These are phyloP conservation scores for Nakaseomyces uthaithaninus DNA, from an alignment of 1,139 yeast genomes.

Conservation along the genomic window DNA sequence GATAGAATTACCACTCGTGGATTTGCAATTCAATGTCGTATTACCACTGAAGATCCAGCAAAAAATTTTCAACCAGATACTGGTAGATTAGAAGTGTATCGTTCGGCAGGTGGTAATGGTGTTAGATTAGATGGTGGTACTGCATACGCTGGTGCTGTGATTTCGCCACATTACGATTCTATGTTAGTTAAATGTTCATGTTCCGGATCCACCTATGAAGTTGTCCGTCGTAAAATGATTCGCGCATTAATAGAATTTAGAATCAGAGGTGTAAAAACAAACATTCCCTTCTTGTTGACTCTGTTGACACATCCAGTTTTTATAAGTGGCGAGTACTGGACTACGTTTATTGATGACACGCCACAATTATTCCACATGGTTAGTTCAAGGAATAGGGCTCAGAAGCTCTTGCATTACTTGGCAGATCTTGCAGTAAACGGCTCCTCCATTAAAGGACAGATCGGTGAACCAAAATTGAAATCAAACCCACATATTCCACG, in stretches of 20 bases:
- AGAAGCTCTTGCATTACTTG: conserved; percentile 77
- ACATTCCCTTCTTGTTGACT: conserved; percentile 93
- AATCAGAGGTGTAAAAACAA: conserved; percentile 97
- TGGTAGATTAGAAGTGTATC: conserved; percentile 94
- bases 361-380: conserved; percentile 94
- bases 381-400: conserved; percentile 93
- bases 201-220: conserved; percentile 93
- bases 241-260: conserved; percentile 94
- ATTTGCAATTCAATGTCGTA: conserved; percentile 97
- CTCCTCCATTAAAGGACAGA: conserved; percentile 88
- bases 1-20: conserved; percentile 95
- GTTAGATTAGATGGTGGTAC: conserved; percentile 98
- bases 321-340: conserved; percentile 87
- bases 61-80: conserved; percentile 98
- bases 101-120: conserved; percentile 99
- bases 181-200: conserved; percentile 97
- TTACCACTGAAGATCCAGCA: conserved; percentile 96
- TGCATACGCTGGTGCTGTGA: conserved; percentile 97
- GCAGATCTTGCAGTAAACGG: conserved; percentile 95
- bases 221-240: conserved; percentile 94
- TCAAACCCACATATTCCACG: conserved; percentile 70
- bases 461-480: conserved; percentile 77
- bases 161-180: conserved; percentile 96
- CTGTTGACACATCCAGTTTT: conserved; percentile 87
- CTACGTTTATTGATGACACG: conserved; percentile 96